phyloP scores from a whole-genome alignment of 345 rosid species.

The Populus euphratica region DNA sequence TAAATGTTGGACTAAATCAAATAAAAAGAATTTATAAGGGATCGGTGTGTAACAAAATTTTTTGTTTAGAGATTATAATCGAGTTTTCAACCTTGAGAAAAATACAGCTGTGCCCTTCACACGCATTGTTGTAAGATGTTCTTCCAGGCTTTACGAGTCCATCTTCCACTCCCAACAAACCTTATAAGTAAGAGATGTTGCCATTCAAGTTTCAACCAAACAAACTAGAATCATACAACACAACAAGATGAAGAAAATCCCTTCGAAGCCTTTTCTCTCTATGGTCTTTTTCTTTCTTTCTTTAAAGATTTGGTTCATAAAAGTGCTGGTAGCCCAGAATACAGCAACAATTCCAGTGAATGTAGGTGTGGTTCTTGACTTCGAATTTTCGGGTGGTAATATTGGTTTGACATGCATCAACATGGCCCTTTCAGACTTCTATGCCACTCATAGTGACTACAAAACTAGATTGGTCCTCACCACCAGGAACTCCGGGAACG shows the following conservation, averaged over 20 bases:
- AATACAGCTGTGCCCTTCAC: too few species aligned
- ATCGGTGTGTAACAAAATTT: too few species aligned
- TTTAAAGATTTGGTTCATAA: neutral
- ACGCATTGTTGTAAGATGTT: too few species aligned
- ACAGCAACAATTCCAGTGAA: neutral
- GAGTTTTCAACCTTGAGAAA: too few species aligned
- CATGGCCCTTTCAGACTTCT: slow-evolving; percentile 54
- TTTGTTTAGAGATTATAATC: too few species aligned
- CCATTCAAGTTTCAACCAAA: too few species aligned
- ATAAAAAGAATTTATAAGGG: too few species aligned
- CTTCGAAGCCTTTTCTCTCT: neutral
- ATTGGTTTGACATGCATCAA: slow-evolving; percentile 41
- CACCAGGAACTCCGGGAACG: slow-evolving; percentile 38
- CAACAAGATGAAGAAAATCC: neutral
- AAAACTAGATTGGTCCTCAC: slow-evolving; percentile 45
- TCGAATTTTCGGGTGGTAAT: slow-evolving; percentile 23
- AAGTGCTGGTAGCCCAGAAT: slow-evolving; percentile 14
- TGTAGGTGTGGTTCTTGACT: slow-evolving; percentile 30
- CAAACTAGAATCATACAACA: too few species aligned
- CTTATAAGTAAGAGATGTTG: too few species aligned
- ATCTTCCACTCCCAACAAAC: too few species aligned
- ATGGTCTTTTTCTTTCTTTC: neutral
- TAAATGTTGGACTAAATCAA: too few species aligned
- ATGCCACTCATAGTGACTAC: slow-evolving; percentile 29
- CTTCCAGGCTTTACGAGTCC: too few species aligned